Base-by-base conservation (phyloP, 2,329 filamentous ascomycete species). In the Fusarium subtropicale region DNA sequence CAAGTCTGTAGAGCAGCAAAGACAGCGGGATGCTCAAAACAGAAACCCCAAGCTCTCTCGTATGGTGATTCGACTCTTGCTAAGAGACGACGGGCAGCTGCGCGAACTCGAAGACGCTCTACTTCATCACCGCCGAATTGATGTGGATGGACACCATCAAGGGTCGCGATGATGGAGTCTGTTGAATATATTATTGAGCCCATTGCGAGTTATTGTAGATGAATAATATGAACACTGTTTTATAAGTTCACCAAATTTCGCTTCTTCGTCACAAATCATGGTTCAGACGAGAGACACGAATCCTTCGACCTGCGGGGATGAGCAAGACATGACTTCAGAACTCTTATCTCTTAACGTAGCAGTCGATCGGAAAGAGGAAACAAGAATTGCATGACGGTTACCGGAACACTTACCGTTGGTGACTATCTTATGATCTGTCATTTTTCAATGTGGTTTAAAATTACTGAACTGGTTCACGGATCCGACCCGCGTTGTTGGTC, bases 31-130 rank as follows among this genome's bases (percentile, higher is more conserved):
- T 71, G 69, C 16, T 71, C 69, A 11, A 71, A 71, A 16, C 65
- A 68, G 24, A 71, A 71, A 0, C 69, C 69, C 69, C 69, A 71
- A 5, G 69, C 69, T 33, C 68, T 24, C 7, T 71, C 69, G 2
- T 71, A 69, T 2, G 69, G 65, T 0, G 58, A 39, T 36, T 71
- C 68, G 1, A 71, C 41, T 28, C 58, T 44, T 8, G 68, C 64
- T 36, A 71, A 44, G 0, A 71, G 15, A 1, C 50, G 60, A n/a
- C 69, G 69, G 0, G 68, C 68, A 0, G 68, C 64, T 0, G 64
- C 68, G 7, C 69, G 64, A 47, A 71, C 61, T 5, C 68, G 50
- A 1, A 71, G 61, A 16, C 69, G 64, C 6, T 71, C 69, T n/a
- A 66, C 68, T 42, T 71, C 69, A 52, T 61, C 41, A 1, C 41